Base-by-base conservation (phyloP, 768 basidiomycete genomes). In the Naematelia aurantialba region DNA sequence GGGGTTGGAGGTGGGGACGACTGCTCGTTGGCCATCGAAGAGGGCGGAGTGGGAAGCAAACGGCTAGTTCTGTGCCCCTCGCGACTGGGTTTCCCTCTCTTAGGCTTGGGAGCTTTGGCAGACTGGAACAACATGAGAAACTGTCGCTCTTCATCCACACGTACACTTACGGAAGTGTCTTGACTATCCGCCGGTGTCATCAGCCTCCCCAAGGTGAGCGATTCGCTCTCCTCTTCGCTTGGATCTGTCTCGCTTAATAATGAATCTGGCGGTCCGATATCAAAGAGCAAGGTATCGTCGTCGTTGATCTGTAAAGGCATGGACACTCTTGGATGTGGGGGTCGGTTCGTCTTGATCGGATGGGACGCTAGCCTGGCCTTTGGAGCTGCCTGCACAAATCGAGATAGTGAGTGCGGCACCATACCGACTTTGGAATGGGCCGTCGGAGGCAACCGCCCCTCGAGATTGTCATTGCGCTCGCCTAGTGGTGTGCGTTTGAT, bases 141-240 rank as follows among this genome's bases (percentile, higher is more conserved):
- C 22, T 25, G 26, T 22, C 24, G 5, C 29, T 13, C 19, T 29
- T 25, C 24, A 17, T 5, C n/a, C 52, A 19, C 1, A 31, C 26
- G 4, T 31, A 46, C 34, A 55, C 63, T 58, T 17, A 65, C 63
- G n/a, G 27, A 30, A 2, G 39, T 24, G 22, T 65, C 60, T 51
- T 65, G 63, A 34, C 60, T 65, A 46, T 55, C 47, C 34, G 39
- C 57, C 1, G 63, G 63, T n/a, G 63, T 65, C 60, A 65, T 60
- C 56, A 61, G 42, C 14, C 52, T 27, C 2, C 60, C 60, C 30
- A 12, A 30, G 2, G 56, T 47, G 22, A 49, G 8, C 11, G 39
- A 25, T 10, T 3, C 45, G 21, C 8, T 19, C 45, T 48, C 46
- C 10, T 48, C 46, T 19, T 12, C 50, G 29, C n/a, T 30, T 12